phyloP scores from a whole-genome alignment of 768 basidiomycete species.

The Erythrobasidium yunnanense region DNA sequence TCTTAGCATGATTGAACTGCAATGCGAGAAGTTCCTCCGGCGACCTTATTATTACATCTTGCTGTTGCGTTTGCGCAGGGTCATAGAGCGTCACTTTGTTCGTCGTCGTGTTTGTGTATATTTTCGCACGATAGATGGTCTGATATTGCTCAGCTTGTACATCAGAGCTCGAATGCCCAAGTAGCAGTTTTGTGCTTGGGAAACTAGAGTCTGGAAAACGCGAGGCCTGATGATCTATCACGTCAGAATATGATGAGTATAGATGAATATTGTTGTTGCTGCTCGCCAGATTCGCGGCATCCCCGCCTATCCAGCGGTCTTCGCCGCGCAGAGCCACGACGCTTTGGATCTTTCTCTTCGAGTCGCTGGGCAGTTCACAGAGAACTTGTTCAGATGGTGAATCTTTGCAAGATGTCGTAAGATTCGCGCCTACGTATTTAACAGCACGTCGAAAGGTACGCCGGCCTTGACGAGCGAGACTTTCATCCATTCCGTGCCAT shows the following conservation, averaged over 20 bases:
- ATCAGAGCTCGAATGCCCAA: slow-evolving; percentile 51
- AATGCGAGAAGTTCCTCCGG: slow-evolving; percentile 87
- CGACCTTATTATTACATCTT: slow-evolving; percentile 47
- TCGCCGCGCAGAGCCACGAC: slow-evolving; percentile 78
- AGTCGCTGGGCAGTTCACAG: slow-evolving; percentile 57
- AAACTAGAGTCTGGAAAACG: slow-evolving; percentile 83
- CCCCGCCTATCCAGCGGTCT: slow-evolving; percentile 77
- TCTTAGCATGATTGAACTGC: slow-evolving; percentile 81
- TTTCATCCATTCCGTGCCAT: slow-evolving; percentile 95
- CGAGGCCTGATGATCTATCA: slow-evolving; percentile 54
- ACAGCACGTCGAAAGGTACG: slow-evolving; percentile 83
- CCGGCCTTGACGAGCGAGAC: slow-evolving; percentile 90
- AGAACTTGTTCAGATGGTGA: too few relatives aligned
- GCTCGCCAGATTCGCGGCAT: slow-evolving; percentile 77
- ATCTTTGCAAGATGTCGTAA: neutral
- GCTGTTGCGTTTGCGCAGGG: neutral
- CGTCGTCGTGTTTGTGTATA: slow-evolving; percentile 28
- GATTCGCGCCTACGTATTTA: slow-evolving; percentile 50
- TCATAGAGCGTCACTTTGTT: neutral
- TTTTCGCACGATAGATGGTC: slow-evolving; percentile 41
- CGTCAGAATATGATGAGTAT: neutral
- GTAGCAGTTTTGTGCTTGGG: slow-evolving; percentile 69
- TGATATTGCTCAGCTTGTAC: slow-evolving; percentile 43
- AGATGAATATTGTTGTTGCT: neutral
- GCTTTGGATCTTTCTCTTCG: slow-evolving; percentile 86